Evolutionary conservation across 1,139 yeast species (phyloP), one percentile per base, ranked within the genome.

Genomic region (Pichia sp.): DNA sequence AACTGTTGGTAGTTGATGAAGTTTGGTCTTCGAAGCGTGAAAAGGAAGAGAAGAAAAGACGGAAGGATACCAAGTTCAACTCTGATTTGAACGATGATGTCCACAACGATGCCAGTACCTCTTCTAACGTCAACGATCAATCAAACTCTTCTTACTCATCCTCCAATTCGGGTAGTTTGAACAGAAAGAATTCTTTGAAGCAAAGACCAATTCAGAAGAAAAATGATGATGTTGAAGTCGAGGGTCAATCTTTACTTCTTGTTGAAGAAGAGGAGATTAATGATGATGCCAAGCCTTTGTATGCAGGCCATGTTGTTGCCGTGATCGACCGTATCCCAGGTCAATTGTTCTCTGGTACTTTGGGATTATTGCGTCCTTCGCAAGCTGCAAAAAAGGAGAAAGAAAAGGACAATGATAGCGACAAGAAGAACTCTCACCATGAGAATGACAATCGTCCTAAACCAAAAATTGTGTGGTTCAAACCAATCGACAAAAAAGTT

Each of bases 131-230:
- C 12, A 26, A 30, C 4, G 53, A 51, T 12, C 51, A 36, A 10
- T 23, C 39, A 12, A 48, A 31, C 10, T 34, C 36, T 7, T 26
- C 66, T 31, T 39, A 46, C 30, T 13, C 40, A 39, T 26, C 22
- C 8, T 39, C 62, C 19, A 57, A 63, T 25, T 48, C 58, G 8
- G 56, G 58, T 8, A 56, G 65, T 3, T 73, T 91, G 49, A 83
- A 83, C 55, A 83, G 99, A 71, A 83, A 87, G 64, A 97, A 97
- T 21, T 88, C 96, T 2, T 77, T 93, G 60, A 88, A 90, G 62
- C 97, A 91, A 70, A 82, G 99, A 63, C 98, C 99, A 41, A 88
- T 96, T n/a, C 95, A 91, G 78, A 93, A 93, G 78, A 93, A 93
- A 70, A 91, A 90, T 65, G 99, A 93, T 67, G 99, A 93, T 66